These are phyloP conservation scores for Crucibulum laeve DNA, from an alignment of 768 basidiomycete genomes.

Conservation along the genomic window DNA sequence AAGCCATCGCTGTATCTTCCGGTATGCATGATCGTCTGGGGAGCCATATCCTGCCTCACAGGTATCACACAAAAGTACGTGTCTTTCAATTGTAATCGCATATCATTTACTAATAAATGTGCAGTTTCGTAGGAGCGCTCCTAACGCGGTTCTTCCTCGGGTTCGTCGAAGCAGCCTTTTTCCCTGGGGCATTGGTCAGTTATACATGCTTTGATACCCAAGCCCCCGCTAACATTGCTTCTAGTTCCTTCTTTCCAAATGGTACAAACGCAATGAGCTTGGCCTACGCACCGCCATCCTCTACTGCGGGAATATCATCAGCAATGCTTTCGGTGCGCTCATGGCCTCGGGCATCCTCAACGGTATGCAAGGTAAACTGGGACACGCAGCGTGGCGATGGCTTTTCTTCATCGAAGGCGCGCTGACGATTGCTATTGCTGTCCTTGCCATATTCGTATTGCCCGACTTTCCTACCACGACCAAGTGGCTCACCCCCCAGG, in stretches of 20 bases:
- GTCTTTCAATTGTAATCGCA: not conserved
- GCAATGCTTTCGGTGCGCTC: slow-evolving; percentile 82
- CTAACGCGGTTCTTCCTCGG: slow-evolving; percentile 80
- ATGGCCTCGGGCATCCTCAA: slow-evolving; percentile 78
- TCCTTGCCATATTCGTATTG: slow-evolving; percentile 61
- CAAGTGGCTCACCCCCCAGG: slow-evolving; percentile 59
- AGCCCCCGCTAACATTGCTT: not conserved
- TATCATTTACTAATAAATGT: slow-evolving; percentile 9
- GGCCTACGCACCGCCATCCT: slow-evolving; percentile 71
- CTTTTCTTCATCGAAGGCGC: slow-evolving; percentile 73
- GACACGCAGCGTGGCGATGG: slow-evolving; percentile 81
- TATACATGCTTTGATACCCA: not conserved
- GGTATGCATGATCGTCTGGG: slow-evolving; percentile 71
- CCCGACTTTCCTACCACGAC: slow-evolving; percentile 78
- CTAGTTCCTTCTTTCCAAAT: slow-evolving; percentile 62
- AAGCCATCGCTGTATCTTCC: slow-evolving; percentile 68
- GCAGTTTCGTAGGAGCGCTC: slow-evolving; percentile 64
- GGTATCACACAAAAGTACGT: slow-evolving; percentile 42
- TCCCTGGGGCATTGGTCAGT: slow-evolving; percentile 52
- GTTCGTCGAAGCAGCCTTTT: slow-evolving; percentile 64
- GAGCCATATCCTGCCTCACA: slow-evolving; percentile 50
- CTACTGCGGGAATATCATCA: slow-evolving; percentile 73
- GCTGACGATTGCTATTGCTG: slow-evolving; percentile 51
- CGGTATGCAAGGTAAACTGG: slow-evolving; percentile 72
- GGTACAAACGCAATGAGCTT: slow-evolving; percentile 78